Base-by-base conservation (phyloP, 805 yeast species). In the Teunomyces funiuensis region DNA sequence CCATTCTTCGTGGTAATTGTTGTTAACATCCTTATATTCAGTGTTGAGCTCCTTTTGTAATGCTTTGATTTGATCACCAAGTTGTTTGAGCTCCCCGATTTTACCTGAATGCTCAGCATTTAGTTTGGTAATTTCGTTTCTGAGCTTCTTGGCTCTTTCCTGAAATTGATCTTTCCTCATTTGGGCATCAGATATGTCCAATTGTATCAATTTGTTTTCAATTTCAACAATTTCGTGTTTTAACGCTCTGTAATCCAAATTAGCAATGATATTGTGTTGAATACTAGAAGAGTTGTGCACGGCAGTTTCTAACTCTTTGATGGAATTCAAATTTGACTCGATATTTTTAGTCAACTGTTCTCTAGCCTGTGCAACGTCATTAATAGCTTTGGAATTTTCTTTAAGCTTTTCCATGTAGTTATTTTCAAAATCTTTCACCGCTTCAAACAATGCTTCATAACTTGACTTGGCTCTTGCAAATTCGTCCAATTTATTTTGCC, bases 41-140 rank as follows among this genome's bases (percentile, higher is more conserved):
- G 83, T 73, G 2, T 66, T 65, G 8, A 91, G 66, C 54, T 89
- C 97, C 4, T 61, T 58, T 15, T 73, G 65, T 7, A 85, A 61
- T 3, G 73, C 65, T 16, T 61, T 62, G 4, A 84, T 73, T 53
- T 89, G 96, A 49, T 80, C 88, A 36, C 81, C 79, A 46, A 93
- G 71, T 55, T 91, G 97, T 45, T 81, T 82, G 29, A 87, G 76
- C 60, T 91, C 98, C 15, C 99, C 99, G 16, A 80, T 61, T 51
- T 83, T 85, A 9, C 88, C 82, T 3, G 95, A 85, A 51, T 85
- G 80, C 39, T 61, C 59, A 1, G 89, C 74, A 45, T 81, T 84
- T 30, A 85, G 58, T 3, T 62, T 63, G 11, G 85, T 73, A 40
- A 80, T 78, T 28, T 65, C 56, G 11, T 67, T 65, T 41, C 79